A percentile compares a stretch with the other conserved stretches of the same genome.
phyloP scores from a whole-genome alignment of 306 rosid genomes.

The Pachyrhizus erosus region DNA sequence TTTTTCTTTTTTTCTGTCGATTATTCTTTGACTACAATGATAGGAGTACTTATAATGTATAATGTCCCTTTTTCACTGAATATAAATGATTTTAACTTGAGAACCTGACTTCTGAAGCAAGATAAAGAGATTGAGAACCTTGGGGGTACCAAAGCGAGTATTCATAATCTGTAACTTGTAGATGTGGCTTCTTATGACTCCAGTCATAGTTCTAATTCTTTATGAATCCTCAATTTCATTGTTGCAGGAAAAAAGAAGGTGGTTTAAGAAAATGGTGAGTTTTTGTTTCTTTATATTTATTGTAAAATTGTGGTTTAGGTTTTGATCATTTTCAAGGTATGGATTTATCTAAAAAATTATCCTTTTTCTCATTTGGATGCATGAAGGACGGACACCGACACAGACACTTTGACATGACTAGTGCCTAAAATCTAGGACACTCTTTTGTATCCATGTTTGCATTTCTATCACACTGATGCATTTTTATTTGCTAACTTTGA shows the following conservation, averaged over 20 bases:
- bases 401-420: neutral
- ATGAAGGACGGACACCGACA: neutral
- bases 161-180: neutral
- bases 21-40: neutral
- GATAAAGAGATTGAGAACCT: neutral
- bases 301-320: neutral
- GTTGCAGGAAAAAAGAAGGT: conserved; percentile 68
- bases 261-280: conserved; percentile 69
- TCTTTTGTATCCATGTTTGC: too few relatives aligned
- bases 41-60: neutral
- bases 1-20: too few relatives aligned
- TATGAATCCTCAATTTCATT: conserved; percentile 4
- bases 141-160: neutral
- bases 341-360: neutral
- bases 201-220: conserved; percentile 23
- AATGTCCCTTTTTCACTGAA: conserved; percentile 12
- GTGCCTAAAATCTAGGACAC: neutral
- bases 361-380: neutral
- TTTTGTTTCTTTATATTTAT: conserved; percentile 37
- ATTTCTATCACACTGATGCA: too few relatives aligned
- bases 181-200: conserved; percentile 13
- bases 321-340: conserved; percentile 14
- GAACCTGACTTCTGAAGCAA: neutral
- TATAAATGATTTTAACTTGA: conserved; percentile 29
- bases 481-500: too few relatives aligned